These are phyloP conservation scores for Lipomyces mesembrius DNA, from an alignment of 805 yeast species.

Conservation along the genomic window DNA sequence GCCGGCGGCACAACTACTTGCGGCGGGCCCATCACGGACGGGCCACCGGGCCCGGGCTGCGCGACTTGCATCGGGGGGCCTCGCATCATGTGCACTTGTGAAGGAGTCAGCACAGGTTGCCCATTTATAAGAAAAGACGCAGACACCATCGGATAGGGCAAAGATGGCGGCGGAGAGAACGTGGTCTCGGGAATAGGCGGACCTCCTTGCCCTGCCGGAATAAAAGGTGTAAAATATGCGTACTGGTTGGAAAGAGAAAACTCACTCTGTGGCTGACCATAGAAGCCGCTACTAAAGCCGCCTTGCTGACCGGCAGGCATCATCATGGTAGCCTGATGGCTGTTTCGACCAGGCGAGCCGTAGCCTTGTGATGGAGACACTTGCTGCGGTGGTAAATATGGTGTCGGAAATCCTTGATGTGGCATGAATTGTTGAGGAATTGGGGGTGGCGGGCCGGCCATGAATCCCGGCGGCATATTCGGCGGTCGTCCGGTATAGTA, in stretches of 20 bases:
- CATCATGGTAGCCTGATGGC: slow-evolving; percentile 31
- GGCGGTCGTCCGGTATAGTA: slow-evolving; percentile 20
- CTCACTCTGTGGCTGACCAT: slow-evolving; percentile 29
- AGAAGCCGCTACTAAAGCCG: slow-evolving; percentile 15
- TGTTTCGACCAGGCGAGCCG: slow-evolving; percentile 33
- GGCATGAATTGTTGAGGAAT: slow-evolving; percentile 30
- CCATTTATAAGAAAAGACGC: not conserved
- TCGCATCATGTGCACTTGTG: slow-evolving; percentile 26
- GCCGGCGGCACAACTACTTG: slow-evolving; percentile 12
- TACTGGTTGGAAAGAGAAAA: slow-evolving; percentile 2
- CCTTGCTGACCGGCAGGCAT: slow-evolving; percentile 27
- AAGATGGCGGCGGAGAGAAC: not conserved
- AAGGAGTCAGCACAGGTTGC: not conserved
- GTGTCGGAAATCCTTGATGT: slow-evolving; percentile 19
- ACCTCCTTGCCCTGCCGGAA: slow-evolving; percentile 1
- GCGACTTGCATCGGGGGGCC: slow-evolving; percentile 21
- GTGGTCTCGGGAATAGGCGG: not conserved
- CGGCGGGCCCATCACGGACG: slow-evolving; percentile 19
- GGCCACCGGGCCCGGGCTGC: slow-evolving; percentile 12
- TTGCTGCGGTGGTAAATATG: slow-evolving; percentile 26
- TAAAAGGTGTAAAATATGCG: not conserved
- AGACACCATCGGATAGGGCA: not conserved
- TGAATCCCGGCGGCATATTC: slow-evolving; percentile 30
- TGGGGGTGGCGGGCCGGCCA: slow-evolving; percentile 28
- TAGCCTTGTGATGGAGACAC: slow-evolving; percentile 29